Conservation (phyloP, 1,139 yeast species). For the Wickerhamomyces sp. region DNA sequence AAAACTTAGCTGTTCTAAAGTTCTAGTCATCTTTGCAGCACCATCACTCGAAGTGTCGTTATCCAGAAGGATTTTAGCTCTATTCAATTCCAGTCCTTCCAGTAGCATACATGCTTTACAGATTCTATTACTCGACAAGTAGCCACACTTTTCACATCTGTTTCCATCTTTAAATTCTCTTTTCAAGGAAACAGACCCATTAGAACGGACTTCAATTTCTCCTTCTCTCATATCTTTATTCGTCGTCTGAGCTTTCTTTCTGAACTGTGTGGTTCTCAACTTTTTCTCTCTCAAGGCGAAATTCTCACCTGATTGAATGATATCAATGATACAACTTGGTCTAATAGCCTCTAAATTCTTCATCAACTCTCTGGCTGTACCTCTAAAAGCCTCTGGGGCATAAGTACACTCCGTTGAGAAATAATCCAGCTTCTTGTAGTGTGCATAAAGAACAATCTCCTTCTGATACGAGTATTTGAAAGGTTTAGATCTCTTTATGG, state of each 20-base stretch:
- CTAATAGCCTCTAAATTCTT: constrained; percentile 86
- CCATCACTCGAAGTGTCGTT: constrained; percentile 49
- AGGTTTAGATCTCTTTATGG: constrained; percentile 88
- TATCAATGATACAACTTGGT: constrained; percentile 91
- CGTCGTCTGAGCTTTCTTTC: constrained; percentile 17
- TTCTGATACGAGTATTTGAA: constrained; percentile 94
- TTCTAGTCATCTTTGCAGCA: constrained; percentile 63
- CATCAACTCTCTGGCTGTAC: constrained; percentile 90
- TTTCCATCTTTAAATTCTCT: constrained; percentile 51
- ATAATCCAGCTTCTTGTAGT: constrained; percentile 89
- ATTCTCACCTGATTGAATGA: constrained; percentile 90
- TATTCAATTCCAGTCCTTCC: constrained; percentile 74
- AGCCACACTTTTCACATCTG: constrained; percentile 86
- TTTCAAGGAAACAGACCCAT: constrained; percentile 51
- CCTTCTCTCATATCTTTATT: constrained; percentile 20
- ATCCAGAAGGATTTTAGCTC: constrained; percentile 57
- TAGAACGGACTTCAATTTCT: constrained; percentile 50
- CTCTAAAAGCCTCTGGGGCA: constrained; percentile 98
- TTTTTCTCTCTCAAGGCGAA: constrained; percentile 60
- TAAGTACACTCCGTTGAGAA: constrained; percentile 97
- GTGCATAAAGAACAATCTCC: constrained; percentile 96
- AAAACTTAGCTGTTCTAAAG: constrained; percentile 61
- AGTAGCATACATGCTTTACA: constrained; percentile 92
- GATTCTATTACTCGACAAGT: constrained; percentile 77
- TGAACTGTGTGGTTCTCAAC: constrained; percentile 19